phyloP scores from a whole-genome alignment of 176 grass and related monocot genomes.

The Bromus sterilis region DNA sequence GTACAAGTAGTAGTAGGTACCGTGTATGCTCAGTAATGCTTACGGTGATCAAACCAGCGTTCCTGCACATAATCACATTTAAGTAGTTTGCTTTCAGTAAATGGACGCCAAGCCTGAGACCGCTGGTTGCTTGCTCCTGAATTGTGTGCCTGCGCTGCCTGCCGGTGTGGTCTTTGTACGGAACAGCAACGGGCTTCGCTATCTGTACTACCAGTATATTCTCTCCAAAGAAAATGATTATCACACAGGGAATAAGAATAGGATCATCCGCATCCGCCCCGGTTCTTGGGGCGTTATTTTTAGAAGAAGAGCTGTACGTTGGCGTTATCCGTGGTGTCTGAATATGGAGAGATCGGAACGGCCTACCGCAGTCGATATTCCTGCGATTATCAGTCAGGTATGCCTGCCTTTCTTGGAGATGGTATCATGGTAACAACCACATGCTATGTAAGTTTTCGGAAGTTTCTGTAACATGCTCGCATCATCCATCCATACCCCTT shows the following conservation, averaged over 20 bases:
- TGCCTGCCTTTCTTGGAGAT: background rate
- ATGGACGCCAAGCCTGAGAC: background rate
- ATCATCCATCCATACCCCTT: too few species aligned
- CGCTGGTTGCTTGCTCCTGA: background rate
- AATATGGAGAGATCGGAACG: background rate
- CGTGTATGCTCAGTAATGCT: background rate
- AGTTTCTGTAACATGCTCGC: too few species aligned
- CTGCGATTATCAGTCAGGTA: background rate
- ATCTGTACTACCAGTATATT: background rate
- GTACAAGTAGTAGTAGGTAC: background rate
- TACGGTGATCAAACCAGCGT: constrained; percentile 9
- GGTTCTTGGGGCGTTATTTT: background rate
- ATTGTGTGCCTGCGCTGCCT: background rate
- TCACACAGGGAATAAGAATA: background rate
- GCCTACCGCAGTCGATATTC: background rate
- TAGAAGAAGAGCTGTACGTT: background rate
- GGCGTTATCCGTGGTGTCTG: background rate
- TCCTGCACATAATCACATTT: background rate
- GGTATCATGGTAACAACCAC: constrained; percentile 9
- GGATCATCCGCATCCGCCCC: too few species aligned
- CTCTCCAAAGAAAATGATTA: background rate
- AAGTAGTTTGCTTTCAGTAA: background rate
- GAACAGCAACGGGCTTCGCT: background rate
- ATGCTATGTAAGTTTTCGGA: too few species aligned
- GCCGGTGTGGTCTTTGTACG: background rate